These are phyloP conservation scores for Monosporascus sp. DNA, from an alignment of 2,329 filamentous ascomycete species.

Conservation along the genomic window DNA sequence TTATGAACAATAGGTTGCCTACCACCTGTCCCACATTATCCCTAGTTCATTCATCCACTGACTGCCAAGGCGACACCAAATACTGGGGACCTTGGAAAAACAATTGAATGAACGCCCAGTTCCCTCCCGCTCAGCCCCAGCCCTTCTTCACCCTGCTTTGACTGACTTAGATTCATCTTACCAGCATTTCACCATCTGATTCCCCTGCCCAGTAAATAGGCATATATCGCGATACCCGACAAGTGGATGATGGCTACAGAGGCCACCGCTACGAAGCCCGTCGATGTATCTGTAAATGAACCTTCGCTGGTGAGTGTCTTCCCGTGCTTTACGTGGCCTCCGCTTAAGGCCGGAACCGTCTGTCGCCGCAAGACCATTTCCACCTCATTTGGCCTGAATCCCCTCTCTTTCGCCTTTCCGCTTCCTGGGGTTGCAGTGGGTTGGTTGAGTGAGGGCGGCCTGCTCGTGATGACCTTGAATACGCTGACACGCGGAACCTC, in stretches of 20 bases:
- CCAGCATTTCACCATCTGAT: not conserved
- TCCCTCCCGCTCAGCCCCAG: not conserved
- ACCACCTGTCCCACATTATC: not conserved
- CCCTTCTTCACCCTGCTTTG: not conserved
- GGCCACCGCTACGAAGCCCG: slow-evolving; percentile 25
- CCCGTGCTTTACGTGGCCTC: not conserved
- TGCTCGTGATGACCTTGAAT: not conserved
- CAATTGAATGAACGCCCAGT: not conserved
- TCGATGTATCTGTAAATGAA: slow-evolving; percentile 28
- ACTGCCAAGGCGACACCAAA: not conserved
- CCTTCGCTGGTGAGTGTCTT: slow-evolving; percentile 26
- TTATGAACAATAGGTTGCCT: not conserved
- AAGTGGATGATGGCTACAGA: slow-evolving; percentile 32
- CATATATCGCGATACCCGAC: slow-evolving; percentile 12
- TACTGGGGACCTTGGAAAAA: not conserved
- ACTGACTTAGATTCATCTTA: not conserved
- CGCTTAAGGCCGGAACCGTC: not conserved
- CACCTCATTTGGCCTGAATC: too few relatives aligned
- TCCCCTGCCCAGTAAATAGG: slow-evolving; percentile 4
- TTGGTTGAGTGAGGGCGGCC: not conserved
- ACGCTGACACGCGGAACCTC: slow-evolving; percentile 6
- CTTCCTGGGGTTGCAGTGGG: not conserved
- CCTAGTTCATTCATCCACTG: not conserved
- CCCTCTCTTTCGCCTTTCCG: not conserved
- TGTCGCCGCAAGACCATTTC: not conserved